A percentile compares a stretch with the other conserved stretches of the same genome.
Conservation (phyloP, 352 stramenopile genomes). For the Globisporangium ultimum region DNA sequence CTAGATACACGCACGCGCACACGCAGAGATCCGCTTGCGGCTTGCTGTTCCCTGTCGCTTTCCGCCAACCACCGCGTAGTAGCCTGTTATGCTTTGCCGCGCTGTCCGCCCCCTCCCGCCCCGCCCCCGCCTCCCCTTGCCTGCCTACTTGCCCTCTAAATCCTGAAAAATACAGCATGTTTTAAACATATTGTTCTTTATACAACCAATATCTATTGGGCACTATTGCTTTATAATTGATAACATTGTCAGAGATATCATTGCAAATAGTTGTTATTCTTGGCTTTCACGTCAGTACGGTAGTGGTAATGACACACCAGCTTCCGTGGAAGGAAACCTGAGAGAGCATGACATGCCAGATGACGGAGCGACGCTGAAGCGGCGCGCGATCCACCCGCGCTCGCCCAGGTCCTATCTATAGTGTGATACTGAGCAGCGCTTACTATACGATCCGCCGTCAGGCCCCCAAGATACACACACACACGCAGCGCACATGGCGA, state of each 20-base stretch:
- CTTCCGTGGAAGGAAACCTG: neutral
- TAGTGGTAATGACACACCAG: neutral
- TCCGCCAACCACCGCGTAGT: conserved; percentile 3
- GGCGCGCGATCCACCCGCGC: neutral
- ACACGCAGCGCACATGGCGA: neutral
- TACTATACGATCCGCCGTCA: neutral
- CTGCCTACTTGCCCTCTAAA: too few relatives aligned
- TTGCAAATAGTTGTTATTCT: too few relatives aligned
- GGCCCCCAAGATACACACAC: neutral
- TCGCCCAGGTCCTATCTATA: neutral
- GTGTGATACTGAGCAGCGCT: neutral
- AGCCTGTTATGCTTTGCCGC: conserved; percentile 8
- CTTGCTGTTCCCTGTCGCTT: neutral
- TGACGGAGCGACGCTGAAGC: neutral
- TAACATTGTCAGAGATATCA: too few relatives aligned
- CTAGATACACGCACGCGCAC: too few relatives aligned
- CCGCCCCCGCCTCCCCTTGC: too few relatives aligned
- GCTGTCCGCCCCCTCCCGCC: too few relatives aligned
- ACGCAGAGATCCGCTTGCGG: neutral
- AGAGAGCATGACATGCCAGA: neutral
- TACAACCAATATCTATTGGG: too few relatives aligned
- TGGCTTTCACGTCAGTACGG: too few relatives aligned
- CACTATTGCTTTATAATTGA: too few relatives aligned
- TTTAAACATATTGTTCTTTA: too few relatives aligned
- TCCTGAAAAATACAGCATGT: too few relatives aligned